These are phyloP conservation scores for Manihot esculenta DNA, from an alignment of 441 rosid genomes.

Conservation along the genomic window DNA sequence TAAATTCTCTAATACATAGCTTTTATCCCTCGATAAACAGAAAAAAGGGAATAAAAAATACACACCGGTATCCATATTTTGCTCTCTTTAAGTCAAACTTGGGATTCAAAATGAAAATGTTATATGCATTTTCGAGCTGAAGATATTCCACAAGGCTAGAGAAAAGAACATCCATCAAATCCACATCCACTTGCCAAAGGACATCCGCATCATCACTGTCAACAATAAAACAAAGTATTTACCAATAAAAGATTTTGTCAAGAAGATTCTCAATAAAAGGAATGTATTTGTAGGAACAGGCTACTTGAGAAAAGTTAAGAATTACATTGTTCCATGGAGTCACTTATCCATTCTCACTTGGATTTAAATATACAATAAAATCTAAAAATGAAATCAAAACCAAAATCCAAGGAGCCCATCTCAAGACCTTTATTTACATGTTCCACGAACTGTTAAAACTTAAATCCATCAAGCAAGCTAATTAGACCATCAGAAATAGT, in stretches of 20 bases:
- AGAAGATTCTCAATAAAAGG: slow-evolving; percentile 17
- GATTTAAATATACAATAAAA: background rate
- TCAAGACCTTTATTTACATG: slow-evolving; percentile 1
- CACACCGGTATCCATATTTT: slow-evolving; percentile 92
- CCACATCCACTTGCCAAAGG: slow-evolving; percentile 90
- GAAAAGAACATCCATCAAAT: slow-evolving; percentile 82
- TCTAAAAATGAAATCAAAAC: slow-evolving; percentile 1
- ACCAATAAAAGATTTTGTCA: background rate
- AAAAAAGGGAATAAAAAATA: background rate
- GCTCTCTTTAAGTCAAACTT: slow-evolving; percentile 46
- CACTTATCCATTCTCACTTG: background rate
- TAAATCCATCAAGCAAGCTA: background rate
- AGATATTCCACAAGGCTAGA: slow-evolving; percentile 87
- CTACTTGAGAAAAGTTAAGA: slow-evolving; percentile 2
- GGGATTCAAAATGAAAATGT: slow-evolving; percentile 85
- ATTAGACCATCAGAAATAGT: background rate
- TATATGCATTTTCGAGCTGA: slow-evolving; percentile 84
- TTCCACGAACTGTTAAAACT: background rate
- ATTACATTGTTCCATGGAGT: background rate
- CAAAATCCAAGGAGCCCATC: background rate
- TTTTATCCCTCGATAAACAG: slow-evolving; percentile 7
- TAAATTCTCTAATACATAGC: background rate
- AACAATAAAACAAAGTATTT: slow-evolving; percentile 23
- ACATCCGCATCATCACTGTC: slow-evolving; percentile 62
- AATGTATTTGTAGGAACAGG: background rate